Conservation (phyloP, 306 rosid species). For the Vigna reflexopilosa region DNA sequence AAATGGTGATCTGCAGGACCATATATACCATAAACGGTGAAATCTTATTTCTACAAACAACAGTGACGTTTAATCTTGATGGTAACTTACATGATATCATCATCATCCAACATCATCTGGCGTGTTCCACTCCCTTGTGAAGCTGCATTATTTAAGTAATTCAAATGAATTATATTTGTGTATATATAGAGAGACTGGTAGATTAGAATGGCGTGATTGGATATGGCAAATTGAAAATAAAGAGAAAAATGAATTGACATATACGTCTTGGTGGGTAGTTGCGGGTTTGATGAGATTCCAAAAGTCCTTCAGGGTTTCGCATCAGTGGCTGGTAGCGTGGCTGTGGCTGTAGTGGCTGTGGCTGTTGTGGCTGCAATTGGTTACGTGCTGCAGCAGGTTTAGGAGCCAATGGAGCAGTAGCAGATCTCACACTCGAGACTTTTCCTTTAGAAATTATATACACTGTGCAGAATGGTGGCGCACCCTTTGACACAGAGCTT, state of each 20-base stretch:
- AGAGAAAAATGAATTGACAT: constrained; percentile 11
- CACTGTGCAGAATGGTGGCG: constrained; percentile 75
- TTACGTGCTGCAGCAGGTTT: background rate
- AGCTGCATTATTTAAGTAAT: background rate
- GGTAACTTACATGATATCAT: background rate
- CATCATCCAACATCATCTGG: background rate
- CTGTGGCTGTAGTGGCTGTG: background rate
- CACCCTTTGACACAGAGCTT: constrained; percentile 61
- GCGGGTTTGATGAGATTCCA: constrained; percentile 4
- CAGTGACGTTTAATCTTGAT: too few relatives aligned
- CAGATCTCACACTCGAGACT: constrained; percentile 55
- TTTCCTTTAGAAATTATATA: constrained; percentile 74
- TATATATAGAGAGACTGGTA: too few relatives aligned
- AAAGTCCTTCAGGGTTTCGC: constrained; percentile 24
- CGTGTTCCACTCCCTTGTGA: background rate
- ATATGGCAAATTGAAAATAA: too few relatives aligned
- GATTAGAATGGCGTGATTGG: too few relatives aligned
- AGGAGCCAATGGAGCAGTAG: constrained; percentile 50
- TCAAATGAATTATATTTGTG: background rate
- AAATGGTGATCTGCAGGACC: constrained; percentile 70
- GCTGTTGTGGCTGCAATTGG: background rate
- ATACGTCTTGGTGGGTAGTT: constrained; percentile 50
- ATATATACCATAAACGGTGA: too few relatives aligned
- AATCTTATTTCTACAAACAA: too few relatives aligned
- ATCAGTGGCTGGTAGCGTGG: background rate